These are phyloP conservation scores for Medicago arabica DNA, from an alignment of 306 rosid genomes.

Conservation along the genomic window DNA sequence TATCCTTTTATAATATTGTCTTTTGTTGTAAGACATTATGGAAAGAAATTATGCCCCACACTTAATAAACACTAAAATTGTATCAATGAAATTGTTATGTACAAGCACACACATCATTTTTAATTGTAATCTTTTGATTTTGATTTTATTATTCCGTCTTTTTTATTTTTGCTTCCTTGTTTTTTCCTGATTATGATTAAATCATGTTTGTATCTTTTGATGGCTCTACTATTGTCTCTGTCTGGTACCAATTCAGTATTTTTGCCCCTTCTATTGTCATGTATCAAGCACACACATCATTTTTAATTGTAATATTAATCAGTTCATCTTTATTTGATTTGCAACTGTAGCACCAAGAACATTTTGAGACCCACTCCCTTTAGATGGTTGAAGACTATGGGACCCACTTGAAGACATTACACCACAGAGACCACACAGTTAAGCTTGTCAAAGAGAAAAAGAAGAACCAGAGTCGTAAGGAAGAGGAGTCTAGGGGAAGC, in stretches of 20 bases:
- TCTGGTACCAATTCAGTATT: not conserved
- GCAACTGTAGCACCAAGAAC: too few species aligned
- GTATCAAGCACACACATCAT: not conserved
- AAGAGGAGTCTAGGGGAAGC: not conserved
- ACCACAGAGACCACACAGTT: too few species aligned
- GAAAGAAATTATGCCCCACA: constrained; percentile 33
- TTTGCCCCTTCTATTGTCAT: not conserved
- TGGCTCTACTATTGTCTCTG: not conserved
- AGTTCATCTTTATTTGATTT: too few species aligned
- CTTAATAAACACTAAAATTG: constrained; percentile 29
- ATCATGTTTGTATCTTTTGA: constrained; percentile 12
- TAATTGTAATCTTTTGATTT: not conserved
- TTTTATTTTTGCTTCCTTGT: not conserved
- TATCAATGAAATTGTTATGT: not conserved
- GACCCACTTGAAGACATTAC: too few species aligned
- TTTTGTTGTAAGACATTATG: constrained; percentile 42
- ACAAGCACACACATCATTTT: not conserved
- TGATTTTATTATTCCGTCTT: constrained; percentile 1
- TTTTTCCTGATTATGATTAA: not conserved
- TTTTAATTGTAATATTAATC: too few species aligned
- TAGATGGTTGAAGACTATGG: too few species aligned
- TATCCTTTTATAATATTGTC: constrained; percentile 42
- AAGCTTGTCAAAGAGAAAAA: too few species aligned
- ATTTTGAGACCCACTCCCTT: too few species aligned
- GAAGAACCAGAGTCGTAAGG: not conserved